Percentiles rank a stretch among this genome's conserved stretches.
These are phyloP conservation scores for Tephrocybe sp. DNA, from an alignment of 768 basidiomycete species.

Conservation along the genomic window DNA sequence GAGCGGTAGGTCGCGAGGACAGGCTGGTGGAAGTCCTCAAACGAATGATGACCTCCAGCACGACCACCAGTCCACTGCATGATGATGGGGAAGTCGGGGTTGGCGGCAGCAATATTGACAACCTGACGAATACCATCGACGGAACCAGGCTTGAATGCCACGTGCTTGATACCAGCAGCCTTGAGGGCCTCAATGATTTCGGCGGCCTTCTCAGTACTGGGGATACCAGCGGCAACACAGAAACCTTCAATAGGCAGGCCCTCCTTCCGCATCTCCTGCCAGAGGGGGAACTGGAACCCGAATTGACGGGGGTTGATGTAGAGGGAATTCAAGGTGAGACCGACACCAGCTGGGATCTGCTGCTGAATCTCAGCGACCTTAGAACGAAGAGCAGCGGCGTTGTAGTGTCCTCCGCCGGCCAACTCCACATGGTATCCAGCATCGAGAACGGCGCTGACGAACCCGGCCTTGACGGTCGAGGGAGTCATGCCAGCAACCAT, in stretches of 20 bases:
- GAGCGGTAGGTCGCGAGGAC: slow-evolving; percentile 86
- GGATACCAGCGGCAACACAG: slow-evolving; percentile 97
- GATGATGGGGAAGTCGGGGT: slow-evolving; percentile 96
- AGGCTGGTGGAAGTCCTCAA: slow-evolving; percentile 98
- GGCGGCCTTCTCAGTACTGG: slow-evolving; percentile 93
- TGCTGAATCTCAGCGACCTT: slow-evolving; percentile 93
- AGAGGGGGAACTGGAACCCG: slow-evolving; percentile 94
- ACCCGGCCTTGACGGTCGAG: slow-evolving; percentile 92
- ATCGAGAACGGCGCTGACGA: slow-evolving; percentile 88
- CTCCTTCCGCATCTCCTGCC: slow-evolving; percentile 97
- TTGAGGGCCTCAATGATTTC: slow-evolving; percentile 90
- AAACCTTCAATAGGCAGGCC: slow-evolving; percentile 98
- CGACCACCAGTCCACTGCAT: slow-evolving; percentile 99
- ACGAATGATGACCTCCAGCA: slow-evolving; percentile 97
- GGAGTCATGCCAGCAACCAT: slow-evolving; percentile 99
- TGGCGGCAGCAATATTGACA: slow-evolving; percentile 89
- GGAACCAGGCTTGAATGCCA: slow-evolving; percentile 98
- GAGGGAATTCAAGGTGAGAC: slow-evolving; percentile 90
- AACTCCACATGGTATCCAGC: slow-evolving; percentile 97
- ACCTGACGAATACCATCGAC: slow-evolving; percentile 98
- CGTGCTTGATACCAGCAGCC: slow-evolving; percentile 88
- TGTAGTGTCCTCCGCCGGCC: slow-evolving; percentile 98
- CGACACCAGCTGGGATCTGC: slow-evolving; percentile 83
- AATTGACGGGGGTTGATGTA: slow-evolving; percentile 99
- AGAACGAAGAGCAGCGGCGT: slow-evolving; percentile 79